Evolutionary conservation across 2,329 filamentous ascomycete species (phyloP), one percentile per base, ranked within the genome.

Genomic region (Epichloe brachyelytri): DNA sequence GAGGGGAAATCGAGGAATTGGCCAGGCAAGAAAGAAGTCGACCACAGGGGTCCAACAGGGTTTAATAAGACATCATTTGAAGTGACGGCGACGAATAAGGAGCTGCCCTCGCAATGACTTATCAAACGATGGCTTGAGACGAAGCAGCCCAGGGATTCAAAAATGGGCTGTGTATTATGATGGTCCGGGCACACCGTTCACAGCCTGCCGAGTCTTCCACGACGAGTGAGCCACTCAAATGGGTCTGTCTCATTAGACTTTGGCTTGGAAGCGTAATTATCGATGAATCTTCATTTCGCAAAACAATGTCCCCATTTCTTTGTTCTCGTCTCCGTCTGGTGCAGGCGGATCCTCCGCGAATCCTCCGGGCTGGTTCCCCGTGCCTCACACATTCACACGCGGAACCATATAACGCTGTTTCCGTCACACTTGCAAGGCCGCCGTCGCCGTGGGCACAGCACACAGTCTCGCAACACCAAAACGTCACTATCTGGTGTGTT

Each of bases 211-310:
- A 45, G 20, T 45, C 15, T 19, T 19, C 20, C 40, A 43, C 5
- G 40, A 15, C 12, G 7, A 30, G 12, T 7, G 22, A 44, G 43
- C 19, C 19, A 30, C 12, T n/a, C 19, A 3, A 19, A 19, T 43
- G 47, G 47, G 48, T 30, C 48, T 3, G 48, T 44, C 40, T 49
- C 40, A 49, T 49, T 49, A 36, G 48, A 49, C 40, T 49, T 49
- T 26, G 17, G 40, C 20, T 38, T 34, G n/a, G 46, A 49, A 43
- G 39, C 48, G 39, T 49, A 49, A 49, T 49, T 44, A 10, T 11
- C 26, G 20, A 46, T 46, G 22, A 34, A 17, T 11, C 12, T 34
- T 33, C 12, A 30, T 46, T 11, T 46, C 43, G 43, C 43, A 33
- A 46, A 36, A 8, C 20, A 43, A 6, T 17, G 5, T 26, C 40